Evolutionary conservation across 352 stramenopile genomes (phyloP), one percentile per base, ranked within the genome.

Genomic region (Globisporangium emineosum): DNA sequence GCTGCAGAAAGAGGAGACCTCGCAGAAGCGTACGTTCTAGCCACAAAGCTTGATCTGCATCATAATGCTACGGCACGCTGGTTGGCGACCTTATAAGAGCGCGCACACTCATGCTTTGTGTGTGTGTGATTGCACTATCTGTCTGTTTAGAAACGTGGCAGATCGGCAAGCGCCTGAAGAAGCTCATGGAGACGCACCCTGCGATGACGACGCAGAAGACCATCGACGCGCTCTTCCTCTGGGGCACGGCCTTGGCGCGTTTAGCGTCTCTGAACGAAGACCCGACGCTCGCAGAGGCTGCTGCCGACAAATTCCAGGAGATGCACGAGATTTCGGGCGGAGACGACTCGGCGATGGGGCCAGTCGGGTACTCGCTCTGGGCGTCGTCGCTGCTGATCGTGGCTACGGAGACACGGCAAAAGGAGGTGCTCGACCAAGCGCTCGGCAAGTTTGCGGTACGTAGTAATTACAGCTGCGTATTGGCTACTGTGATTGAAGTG

Each of bases 161-260:
- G 72, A 91, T 94, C 64, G 83, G 86, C 51, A 94, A 94, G 68
- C 77, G 86, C 7, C 71, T 94, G 45, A 94, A 94, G 70, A 82
- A 78, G 63, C 68, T 93, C 51, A 76, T 94, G 63, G 86, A 94
- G 58, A 67, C 51, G 43, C 69, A 91, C 59, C 76, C 78, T 25
- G 35, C 62, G 5, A 77, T 94, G 70, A 64, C 72, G 10, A 70
- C 69, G 53, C 55, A 70, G 27, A 84, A 91, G 64, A 74, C 82
- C 52, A 65, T 92, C 45, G 85, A 94, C 60, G 83, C 83, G 30
- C 88, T 81, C 64, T 94, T 92, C 64, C 62, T 94, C 23, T 94
- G 86, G 86, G 86, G 86, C 33, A 91, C 83, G 5, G 86, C 86
- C 17, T 63, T 94, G 32, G 77, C 86, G 42, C 83, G 86, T 6